Evolutionary conservation across 495 filamentous ascomycete species (phyloP).

Genomic region (Pyrenopolyporus hunteri): DNA sequence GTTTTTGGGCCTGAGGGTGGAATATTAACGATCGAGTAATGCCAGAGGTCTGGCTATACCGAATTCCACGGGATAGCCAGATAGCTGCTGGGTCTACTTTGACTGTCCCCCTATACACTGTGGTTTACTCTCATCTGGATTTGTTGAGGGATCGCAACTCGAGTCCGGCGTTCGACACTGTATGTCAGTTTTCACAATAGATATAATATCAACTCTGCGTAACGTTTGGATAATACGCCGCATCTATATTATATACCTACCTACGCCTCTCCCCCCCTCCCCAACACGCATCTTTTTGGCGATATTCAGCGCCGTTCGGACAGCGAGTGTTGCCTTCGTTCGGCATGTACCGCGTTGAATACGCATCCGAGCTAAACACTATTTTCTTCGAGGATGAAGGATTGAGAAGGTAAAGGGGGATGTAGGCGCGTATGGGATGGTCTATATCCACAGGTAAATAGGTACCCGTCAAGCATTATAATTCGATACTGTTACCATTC

Average conservation of each 20-base stretch:
- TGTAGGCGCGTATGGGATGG: too few relatives aligned
- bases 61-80: neutral
- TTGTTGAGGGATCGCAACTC: neutral
- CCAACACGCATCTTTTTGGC: neutral
- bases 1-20: conserved; percentile 12
- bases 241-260: neutral
- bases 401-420: too few relatives aligned
- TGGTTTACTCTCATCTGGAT: conserved; percentile 1
- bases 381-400: too few relatives aligned
- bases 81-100: neutral
- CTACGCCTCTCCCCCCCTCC: too few relatives aligned
- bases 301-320: neutral
- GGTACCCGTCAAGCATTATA: neutral
- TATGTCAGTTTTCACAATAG: conserved; percentile 18
- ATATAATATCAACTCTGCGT: conserved; percentile 29
- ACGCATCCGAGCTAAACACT: too few relatives aligned
- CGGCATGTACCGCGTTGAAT: too few relatives aligned
- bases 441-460: neutral
- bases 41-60: neutral
- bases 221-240: conserved; percentile 22
- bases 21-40: neutral
- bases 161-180: conserved; percentile 2
- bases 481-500: neutral
- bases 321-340: too few relatives aligned
- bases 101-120: neutral